A percentile compares a stretch with the other conserved stretches of the same genome.
These are phyloP conservation scores for Parsonsia alboflavescens DNA, from an alignment of 257 asterid genomes.

Conservation along the genomic window DNA sequence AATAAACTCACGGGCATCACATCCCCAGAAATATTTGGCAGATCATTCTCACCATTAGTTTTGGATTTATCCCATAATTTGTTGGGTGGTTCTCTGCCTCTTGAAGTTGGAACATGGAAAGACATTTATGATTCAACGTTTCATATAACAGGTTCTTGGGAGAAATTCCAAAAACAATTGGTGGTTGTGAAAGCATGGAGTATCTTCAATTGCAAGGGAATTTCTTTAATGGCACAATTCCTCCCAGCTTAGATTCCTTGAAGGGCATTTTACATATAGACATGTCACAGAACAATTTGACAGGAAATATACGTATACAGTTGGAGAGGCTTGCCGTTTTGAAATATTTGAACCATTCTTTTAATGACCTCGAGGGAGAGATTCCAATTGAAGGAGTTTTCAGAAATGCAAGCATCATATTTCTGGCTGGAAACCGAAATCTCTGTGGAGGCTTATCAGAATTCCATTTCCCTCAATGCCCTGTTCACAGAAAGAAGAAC, in stretches of 20 bases:
- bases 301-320: constrained; percentile 26
- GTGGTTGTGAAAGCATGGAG: constrained; percentile 21
- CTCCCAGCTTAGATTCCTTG: constrained; percentile 18
- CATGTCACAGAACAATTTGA: constrained; percentile 29
- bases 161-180: constrained; percentile 18
- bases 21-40: constrained; percentile 6
- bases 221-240: constrained; percentile 23
- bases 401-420: constrained; percentile 13
- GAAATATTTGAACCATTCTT: constrained; percentile 24
- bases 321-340: constrained; percentile 19
- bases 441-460: constrained; percentile 26
- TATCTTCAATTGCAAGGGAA: constrained; percentile 21
- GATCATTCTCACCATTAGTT: constrained; percentile 7
- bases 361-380: constrained; percentile 30
- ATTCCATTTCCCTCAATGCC: background rate
- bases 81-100: constrained; percentile 23
- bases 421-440: constrained; percentile 20
- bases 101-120: constrained; percentile 15
- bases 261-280: constrained; percentile 16
- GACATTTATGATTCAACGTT: constrained; percentile 18
- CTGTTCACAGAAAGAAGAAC: background rate
- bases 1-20: constrained; percentile 26
- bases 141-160: constrained; percentile 28
- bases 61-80: constrained; percentile 24
- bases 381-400: constrained; percentile 27